A percentile compares a stretch with the other conserved stretches of the same genome.
Evolutionary conservation across 2,329 filamentous ascomycete genomes (phyloP).

Genomic region (Monosporascus sp.): DNA sequence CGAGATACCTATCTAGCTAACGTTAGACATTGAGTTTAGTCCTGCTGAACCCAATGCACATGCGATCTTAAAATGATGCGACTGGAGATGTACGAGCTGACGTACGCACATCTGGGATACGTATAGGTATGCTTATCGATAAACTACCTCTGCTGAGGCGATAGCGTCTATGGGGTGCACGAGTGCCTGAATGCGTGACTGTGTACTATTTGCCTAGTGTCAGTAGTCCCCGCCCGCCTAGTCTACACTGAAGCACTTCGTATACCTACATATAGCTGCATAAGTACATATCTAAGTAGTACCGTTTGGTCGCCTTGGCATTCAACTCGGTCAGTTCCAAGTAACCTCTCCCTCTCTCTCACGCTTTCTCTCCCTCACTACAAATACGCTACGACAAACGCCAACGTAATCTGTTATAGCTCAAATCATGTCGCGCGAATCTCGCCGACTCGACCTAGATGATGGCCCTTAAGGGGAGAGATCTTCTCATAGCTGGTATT

Average conservation of each 20-base stretch:
- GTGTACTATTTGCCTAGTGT: too few relatives aligned
- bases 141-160: background rate
- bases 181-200: too few relatives aligned
- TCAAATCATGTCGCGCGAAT: slow-evolving; percentile 30
- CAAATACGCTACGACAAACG: background rate
- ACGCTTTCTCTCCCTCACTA: background rate
- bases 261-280: background rate
- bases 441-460: slow-evolving; percentile 28
- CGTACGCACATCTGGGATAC: too few relatives aligned
- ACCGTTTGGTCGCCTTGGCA: background rate
- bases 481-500: slow-evolving; percentile 63
- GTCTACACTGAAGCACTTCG: too few relatives aligned
- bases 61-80: too few relatives aligned
- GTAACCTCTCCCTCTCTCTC: background rate
- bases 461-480: slow-evolving; percentile 70
- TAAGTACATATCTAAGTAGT: background rate
- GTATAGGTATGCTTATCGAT: background rate
- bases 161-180: background rate
- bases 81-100: too few relatives aligned
- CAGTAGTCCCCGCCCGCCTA: too few relatives aligned
- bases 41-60: too few relatives aligned
- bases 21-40: too few relatives aligned
- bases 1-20: too few relatives aligned
- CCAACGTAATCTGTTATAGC: slow-evolving; percentile 1
- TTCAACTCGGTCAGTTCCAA: background rate